Base-by-base conservation (phyloP, 305 asterid genomes). In the Fraxinus nigra region DNA sequence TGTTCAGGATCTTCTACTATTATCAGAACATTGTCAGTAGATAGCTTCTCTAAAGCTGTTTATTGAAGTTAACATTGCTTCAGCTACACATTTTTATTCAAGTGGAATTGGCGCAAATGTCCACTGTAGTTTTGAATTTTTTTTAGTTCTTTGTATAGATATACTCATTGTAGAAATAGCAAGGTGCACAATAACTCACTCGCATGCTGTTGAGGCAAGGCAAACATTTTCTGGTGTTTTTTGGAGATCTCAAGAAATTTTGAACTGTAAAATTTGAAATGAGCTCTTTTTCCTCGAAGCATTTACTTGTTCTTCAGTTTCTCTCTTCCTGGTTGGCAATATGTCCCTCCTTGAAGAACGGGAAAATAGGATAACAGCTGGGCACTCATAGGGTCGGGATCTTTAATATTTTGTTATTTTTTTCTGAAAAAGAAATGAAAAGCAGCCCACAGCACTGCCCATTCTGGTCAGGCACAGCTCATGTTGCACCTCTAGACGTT, bases 71-170 rank as follows among this genome's bases (percentile, higher is more conserved):
- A 72, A 81, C 78, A 48, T 73, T 54, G 79, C 82, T 77, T 30
- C 33, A 79, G 48, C 65, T 75, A 78, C 69, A 70, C 77, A 35
- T 78, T 78, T 72, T 75, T 70, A 63, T 28, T 63, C 26, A 26
- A 48, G 83, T 75, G 83, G 34, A 61, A 77, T 74, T 69, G 69
- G 51, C 51, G 69, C 61, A 65, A 28, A 46, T 79, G 85, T 82
- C 78, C 76, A 67, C 59, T 77, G 74, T 54, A 80, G 61, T 28
- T 80, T 46, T 54, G 67, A 48, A 63, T 77, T 73, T 16, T 30
- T 34, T 46, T 84, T 79, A 63, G 72, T 78, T 56, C 37, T 40
- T 75, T 85, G 88, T 82, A 87, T 79, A 83, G 80, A 73, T 81
- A 20, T 79, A 81, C 78, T 70, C 73, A 72, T 56, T 70, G 73